Evolutionary conservation across 129 eudicot genomes (phyloP).

Genomic region (Glebionis coronaria): DNA sequence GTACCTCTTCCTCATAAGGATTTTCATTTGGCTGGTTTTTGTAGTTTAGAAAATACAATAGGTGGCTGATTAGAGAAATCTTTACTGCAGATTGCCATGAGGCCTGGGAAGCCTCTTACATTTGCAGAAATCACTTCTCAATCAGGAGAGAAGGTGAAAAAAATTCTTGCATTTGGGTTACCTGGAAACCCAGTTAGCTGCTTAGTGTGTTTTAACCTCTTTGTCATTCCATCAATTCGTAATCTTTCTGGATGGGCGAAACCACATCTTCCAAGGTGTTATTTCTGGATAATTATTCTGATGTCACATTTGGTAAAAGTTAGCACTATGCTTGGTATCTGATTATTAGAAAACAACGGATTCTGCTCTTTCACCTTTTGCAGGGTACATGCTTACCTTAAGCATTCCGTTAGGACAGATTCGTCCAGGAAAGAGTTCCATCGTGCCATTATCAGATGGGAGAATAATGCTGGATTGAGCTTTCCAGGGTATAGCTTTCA

Average conservation of each 20-base stretch:
- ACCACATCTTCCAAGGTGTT: conserved; percentile 75
- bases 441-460: conserved; percentile 80
- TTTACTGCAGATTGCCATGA: conserved; percentile 61
- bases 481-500: conserved; percentile 61
- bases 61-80: conserved; percentile 5
- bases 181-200: conserved; percentile 99
- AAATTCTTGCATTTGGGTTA: conserved; percentile 82
- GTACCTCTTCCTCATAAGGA: conserved; percentile 2
- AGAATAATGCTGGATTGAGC: conserved; percentile 47
- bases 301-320: conserved; percentile 12
- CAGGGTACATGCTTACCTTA: conserved; percentile 79
- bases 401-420: conserved; percentile 67
- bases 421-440: conserved; percentile 63
- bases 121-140: conserved; percentile 70
- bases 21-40: not conserved
- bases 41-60: conserved; percentile 8
- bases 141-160: conserved; percentile 41
- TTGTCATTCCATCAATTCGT: conserved; percentile 83
- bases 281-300: conserved; percentile 15
- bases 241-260: conserved; percentile 80
- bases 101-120: conserved; percentile 95
- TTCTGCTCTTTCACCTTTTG: conserved; percentile 8
- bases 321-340: not conserved
- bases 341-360: conserved; percentile 9
- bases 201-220: conserved; percentile 85